Conservation (phyloP, 495 filamentous ascomycete species). For the Xylona heveae region DNA sequence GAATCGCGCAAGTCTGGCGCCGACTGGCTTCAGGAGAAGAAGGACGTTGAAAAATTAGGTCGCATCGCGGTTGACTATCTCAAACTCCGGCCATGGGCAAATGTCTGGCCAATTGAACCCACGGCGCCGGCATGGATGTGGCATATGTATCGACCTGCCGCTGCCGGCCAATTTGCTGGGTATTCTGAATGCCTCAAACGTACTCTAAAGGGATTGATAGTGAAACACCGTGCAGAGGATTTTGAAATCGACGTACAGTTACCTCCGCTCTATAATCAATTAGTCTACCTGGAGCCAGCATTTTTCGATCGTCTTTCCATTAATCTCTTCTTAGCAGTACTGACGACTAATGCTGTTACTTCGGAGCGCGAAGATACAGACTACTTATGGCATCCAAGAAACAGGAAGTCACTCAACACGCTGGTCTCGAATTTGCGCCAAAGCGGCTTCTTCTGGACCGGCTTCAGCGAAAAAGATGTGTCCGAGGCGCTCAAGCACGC, state of each 20-base stretch:
- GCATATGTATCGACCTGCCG: too few relatives aligned
- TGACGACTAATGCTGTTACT: slow-evolving; percentile 76
- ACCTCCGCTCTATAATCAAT: slow-evolving; percentile 47
- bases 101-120: too few relatives aligned
- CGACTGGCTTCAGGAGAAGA: slow-evolving; percentile 30
- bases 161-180: too few relatives aligned
- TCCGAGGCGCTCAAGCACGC: slow-evolving; percentile 37
- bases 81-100: slow-evolving; percentile 56
- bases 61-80: slow-evolving; percentile 49
- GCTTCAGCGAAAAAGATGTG: slow-evolving; percentile 43
- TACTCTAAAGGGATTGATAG: slow-evolving; percentile 53
- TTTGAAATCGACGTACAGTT: slow-evolving; percentile 39
- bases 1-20: slow-evolving; percentile 10
- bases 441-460: slow-evolving; percentile 79
- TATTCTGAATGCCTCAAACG: slow-evolving; percentile 41
- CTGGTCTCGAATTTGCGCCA: slow-evolving; percentile 64
- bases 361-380: slow-evolving; percentile 65
- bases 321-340: slow-evolving; percentile 63
- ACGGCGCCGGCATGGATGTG: slow-evolving; percentile 23
- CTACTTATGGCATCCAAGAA: slow-evolving; percentile 69
- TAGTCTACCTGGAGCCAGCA: slow-evolving; percentile 56
- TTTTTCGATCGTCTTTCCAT: slow-evolving; percentile 66
- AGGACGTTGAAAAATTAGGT: slow-evolving; percentile 57
- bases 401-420: slow-evolving; percentile 35
- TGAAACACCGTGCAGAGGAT: slow-evolving; percentile 56